Conservation (phyloP, 768 basidiomycete genomes). For the Russula dissimulans region DNA sequence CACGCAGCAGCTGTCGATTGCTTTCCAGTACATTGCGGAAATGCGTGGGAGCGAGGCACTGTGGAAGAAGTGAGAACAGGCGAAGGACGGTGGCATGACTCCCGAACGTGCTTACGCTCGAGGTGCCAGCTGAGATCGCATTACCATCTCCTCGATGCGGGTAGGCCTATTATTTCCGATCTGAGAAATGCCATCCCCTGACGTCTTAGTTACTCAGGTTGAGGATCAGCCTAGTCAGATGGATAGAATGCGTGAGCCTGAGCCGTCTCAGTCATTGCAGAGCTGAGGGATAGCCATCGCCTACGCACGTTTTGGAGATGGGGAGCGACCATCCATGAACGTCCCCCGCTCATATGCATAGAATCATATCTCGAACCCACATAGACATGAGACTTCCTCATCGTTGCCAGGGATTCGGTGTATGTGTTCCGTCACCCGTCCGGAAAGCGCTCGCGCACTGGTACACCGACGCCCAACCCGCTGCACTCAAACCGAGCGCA, state of each 20-base stretch:
- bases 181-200: slow-evolving; percentile 9
- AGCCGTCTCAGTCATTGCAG: slow-evolving; percentile 68
- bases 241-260: slow-evolving; percentile 63
- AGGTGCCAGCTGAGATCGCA: slow-evolving; percentile 56
- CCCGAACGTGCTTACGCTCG: slow-evolving; percentile 68
- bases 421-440: background rate
- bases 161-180: slow-evolving; percentile 32
- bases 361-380: background rate
- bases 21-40: slow-evolving; percentile 62
- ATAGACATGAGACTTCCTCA: slow-evolving; percentile 30
- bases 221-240: slow-evolving; percentile 60
- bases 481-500: slow-evolving; percentile 21
- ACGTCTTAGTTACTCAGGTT: slow-evolving; percentile 34
- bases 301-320: slow-evolving; percentile 54
- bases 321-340: slow-evolving; percentile 64
- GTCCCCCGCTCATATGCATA: background rate
- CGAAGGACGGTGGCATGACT: slow-evolving; percentile 51
- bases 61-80: slow-evolving; percentile 42
- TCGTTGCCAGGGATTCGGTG: slow-evolving; percentile 29
- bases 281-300: slow-evolving; percentile 62
- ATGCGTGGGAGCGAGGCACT: slow-evolving; percentile 43
- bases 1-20: slow-evolving; percentile 38
- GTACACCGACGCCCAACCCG: slow-evolving; percentile 9
- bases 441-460: background rate
- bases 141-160: slow-evolving; percentile 63